Percentiles rank a stretch among this genome's conserved stretches.
phyloP scores from a whole-genome alignment of 441 rosid genomes.

The Gossypium lobatum region DNA sequence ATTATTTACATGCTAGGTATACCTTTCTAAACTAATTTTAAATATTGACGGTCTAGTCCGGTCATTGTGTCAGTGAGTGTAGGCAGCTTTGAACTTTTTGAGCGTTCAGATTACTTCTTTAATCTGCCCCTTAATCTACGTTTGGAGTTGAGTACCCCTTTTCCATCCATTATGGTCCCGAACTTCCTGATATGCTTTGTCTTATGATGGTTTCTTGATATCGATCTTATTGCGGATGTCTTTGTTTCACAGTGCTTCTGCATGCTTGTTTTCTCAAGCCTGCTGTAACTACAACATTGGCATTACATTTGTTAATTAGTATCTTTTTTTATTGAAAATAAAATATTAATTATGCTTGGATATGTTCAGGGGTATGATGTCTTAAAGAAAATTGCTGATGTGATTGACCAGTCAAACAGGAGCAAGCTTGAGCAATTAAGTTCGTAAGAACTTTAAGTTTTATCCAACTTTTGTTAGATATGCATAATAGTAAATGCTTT shows the following conservation, averaged over 20 bases:
- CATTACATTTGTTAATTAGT: neutral
- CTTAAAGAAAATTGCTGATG: slow-evolving; percentile 66
- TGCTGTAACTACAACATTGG: neutral
- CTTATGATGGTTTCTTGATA: neutral
- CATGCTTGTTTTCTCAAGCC: neutral
- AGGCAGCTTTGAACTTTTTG: neutral
- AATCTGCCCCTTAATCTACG: neutral
- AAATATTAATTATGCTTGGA: slow-evolving; percentile 11
- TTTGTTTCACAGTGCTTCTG: neutral
- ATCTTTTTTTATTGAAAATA: neutral
- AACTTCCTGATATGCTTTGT: neutral
- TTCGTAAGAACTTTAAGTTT: slow-evolving; percentile 47
- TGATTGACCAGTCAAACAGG: slow-evolving; percentile 42
- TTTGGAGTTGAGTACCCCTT: slow-evolving; percentile 1
- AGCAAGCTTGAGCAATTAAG: slow-evolving; percentile 62
- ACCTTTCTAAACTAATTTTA: neutral
- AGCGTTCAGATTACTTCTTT: neutral
- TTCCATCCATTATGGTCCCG: neutral
- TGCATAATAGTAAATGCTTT: neutral
- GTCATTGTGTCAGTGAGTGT: neutral
- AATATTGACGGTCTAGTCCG: neutral
- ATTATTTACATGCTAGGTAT: neutral
- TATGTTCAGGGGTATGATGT: slow-evolving; percentile 73
- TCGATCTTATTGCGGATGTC: neutral
- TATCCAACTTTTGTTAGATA: neutral